Base-by-base conservation (phyloP, 31 red algal species). In the Asparagopsis taxiformis region DNA sequence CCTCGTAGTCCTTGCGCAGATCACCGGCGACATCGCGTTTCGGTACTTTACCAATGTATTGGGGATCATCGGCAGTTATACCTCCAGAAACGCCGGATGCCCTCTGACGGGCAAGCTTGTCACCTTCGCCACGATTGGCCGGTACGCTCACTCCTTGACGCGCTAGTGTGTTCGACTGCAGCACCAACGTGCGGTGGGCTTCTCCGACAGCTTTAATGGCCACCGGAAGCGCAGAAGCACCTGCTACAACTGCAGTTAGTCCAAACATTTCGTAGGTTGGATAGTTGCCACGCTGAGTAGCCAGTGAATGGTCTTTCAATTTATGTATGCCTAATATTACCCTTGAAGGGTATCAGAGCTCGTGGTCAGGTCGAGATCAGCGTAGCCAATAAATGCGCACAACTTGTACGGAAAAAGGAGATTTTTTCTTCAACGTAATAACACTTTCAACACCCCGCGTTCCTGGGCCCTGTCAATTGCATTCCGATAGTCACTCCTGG, bases 161-260 rank as follows among this genome's bases (percentile, higher is more conserved):
- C 13, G 83, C 83, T 7, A 88, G 46, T 20, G 60, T 59, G 46
- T 88, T 88, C 29, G 24, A 62, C 53, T 78, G 71, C 30, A 88
- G 56, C 35, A 88, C 83, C 1, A 57, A 55, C 3, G 57, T 36
- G n/a, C 65, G 62, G 64, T 88, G 83, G 31, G 68, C 35, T 62
- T 88, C 83, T 54, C 83, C 83, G 4, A 73, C 26, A 1, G 83
- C 83, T 39, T 88, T 88, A 1, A 78, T 26, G 11, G 68, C 67
- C 0, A 88, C 53, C 6, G 83, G 83, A 7, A 73, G 22, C 9
- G 72, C 72, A 16, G 56, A 57, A 19, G 72, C 64, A 20, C 74
- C 74, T 0, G 69, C 41, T 7, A 58, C 26, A n/a, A 48, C 51
- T 13, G 44, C 30, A 3, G 80, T 25, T 1, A 85, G 13, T 7